Conservation (phyloP, 768 basidiomycete genomes). For the Phylloporus sp. region DNA sequence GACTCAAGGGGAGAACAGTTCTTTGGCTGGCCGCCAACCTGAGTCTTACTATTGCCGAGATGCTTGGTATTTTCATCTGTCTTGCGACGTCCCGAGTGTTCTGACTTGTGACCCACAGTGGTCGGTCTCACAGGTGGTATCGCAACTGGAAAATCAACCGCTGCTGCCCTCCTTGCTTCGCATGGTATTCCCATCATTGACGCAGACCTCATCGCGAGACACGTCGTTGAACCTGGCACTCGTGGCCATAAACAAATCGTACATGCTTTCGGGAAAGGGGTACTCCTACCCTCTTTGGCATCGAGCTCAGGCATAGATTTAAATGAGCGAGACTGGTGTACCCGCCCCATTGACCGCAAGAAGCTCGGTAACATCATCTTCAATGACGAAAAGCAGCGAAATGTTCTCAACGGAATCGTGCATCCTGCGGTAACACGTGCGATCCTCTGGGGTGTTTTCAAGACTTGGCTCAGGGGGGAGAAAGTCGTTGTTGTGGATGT, state of each 20-base stretch:
- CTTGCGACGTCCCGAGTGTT: neutral
- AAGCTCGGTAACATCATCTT: slow-evolving; percentile 85
- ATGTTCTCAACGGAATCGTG: slow-evolving; percentile 75
- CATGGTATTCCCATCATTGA: slow-evolving; percentile 83
- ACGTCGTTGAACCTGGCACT: slow-evolving; percentile 83
- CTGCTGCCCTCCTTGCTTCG: slow-evolving; percentile 65
- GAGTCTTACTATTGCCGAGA: neutral
- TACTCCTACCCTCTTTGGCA: slow-evolving; percentile 43
- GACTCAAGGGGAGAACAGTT: too few relatives aligned
- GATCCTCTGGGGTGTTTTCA: slow-evolving; percentile 67
- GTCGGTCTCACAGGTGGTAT: slow-evolving; percentile 96
- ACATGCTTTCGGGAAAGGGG: slow-evolving; percentile 61
- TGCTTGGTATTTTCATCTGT: neutral
- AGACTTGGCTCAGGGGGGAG: slow-evolving; percentile 73
- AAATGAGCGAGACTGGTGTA: slow-evolving; percentile 19
- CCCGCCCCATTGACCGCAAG: slow-evolving; percentile 77
- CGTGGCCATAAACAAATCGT: slow-evolving; percentile 66
- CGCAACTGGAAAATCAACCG: slow-evolving; percentile 94
- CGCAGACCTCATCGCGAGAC: slow-evolving; percentile 84
- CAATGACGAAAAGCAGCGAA: slow-evolving; percentile 66
- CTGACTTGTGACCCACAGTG: slow-evolving; percentile 45
- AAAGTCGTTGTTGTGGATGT: slow-evolving; percentile 84
- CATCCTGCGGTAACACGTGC: slow-evolving; percentile 85
- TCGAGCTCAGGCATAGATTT: neutral
- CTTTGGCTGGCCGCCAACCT: neutral